Evolutionary conservation across 2,329 filamentous ascomycete species (phyloP), one percentile per base, ranked within the genome.

Genomic region (Colletotrichum tanaceti): DNA sequence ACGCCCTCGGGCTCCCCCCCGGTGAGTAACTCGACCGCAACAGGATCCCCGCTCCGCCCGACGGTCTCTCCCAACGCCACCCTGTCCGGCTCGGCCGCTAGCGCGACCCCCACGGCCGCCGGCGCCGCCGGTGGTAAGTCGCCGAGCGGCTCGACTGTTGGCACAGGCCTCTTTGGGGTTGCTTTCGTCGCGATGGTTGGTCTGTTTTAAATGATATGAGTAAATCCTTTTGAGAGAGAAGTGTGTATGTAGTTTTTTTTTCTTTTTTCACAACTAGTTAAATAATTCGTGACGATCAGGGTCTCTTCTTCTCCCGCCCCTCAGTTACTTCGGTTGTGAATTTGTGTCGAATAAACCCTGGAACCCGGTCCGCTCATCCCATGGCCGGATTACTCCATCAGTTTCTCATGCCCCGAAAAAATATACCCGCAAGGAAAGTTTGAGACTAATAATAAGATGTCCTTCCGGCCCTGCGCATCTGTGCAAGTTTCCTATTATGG

Each of bases 91-190:
- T 47, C 65, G 4, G 54, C 60, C 9, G 61, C 66, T n/a, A 61
- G 55, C 50, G 66, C 66, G 3, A 60, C 38, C 22, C 43, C 66
- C 20, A 43, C 62, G 7, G 24, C 61, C 7, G 35, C n/a, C 22
- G 50, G 44, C 47, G 62, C 55, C 35, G 57, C 63, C 13, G 10
- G 22, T 3, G 63, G 28, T 11, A 60, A 32, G 18, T 35, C 54
- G 35, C 14, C 43, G 20, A 41, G 43, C 16, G 44, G 50, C 18
- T 41, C 66, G 10, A 49, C 62, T 38, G 35, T 64, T 28, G 50
- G 66, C 62, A 61, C 55, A 20, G 66, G 61, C 2, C 16, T 66
- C n/a, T 46, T 69, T 18, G 66, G 66, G 14, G 49, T 63, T 55
- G 50, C 55, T n/a, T 43, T 69, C 0, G 44, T 61, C 13, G 66